Percentiles rank a stretch among this genome's conserved stretches.
Conservation (phyloP, 352 stramenopile genomes). For the Paralagenidium karlingii region DNA sequence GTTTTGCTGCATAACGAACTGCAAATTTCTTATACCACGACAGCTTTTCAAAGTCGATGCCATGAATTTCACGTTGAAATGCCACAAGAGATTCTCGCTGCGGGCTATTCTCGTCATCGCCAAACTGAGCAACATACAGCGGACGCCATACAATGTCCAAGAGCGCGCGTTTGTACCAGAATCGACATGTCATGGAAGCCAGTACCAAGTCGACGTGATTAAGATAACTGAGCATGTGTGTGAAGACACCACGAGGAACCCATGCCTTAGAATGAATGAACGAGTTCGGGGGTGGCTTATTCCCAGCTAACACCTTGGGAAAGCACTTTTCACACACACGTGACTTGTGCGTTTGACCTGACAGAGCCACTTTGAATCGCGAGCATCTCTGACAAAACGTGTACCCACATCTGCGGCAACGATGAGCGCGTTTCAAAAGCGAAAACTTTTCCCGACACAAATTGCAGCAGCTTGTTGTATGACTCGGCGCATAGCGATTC, state of each 20-base stretch:
- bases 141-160: constrained; percentile 78
- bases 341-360: constrained; percentile 74
- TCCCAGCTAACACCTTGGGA: constrained; percentile 66
- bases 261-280: constrained; percentile 82
- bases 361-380: constrained; percentile 57
- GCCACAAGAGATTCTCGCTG: constrained; percentile 71
- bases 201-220: constrained; percentile 79
- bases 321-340: constrained; percentile 77
- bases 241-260: constrained; percentile 74
- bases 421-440: constrained; percentile 65
- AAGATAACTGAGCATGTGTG: constrained; percentile 78
- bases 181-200: constrained; percentile 75
- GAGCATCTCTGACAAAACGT: constrained; percentile 79
- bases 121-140: constrained; percentile 75
- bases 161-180: constrained; percentile 77
- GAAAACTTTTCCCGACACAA: constrained; percentile 75
- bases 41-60: constrained; percentile 74
- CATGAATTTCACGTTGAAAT: constrained; percentile 79
- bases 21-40: constrained; percentile 80
- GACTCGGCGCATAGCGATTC: constrained; percentile 61
- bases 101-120: constrained; percentile 63
- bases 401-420: constrained; percentile 66
- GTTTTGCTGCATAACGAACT: constrained; percentile 68
- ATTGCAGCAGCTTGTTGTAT: constrained; percentile 58
- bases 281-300: constrained; percentile 60